A percentile compares a stretch with the other conserved stretches of the same genome.
Conservation (phyloP, 1,139 yeast species). For the Geotrichum candidum region DNA sequence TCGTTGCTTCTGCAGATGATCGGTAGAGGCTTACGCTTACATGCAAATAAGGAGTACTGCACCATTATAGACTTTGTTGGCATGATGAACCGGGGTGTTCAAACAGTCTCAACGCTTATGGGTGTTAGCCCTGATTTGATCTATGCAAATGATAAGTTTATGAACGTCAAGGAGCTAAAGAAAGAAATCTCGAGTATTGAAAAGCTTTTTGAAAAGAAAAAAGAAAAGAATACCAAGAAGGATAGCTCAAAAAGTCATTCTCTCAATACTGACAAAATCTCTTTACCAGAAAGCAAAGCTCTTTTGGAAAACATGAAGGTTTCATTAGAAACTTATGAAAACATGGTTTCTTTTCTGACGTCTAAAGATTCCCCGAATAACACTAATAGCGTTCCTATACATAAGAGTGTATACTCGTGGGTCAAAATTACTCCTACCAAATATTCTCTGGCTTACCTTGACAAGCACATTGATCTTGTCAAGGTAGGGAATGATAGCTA, state of each 20-base stretch:
- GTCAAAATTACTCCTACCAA: conserved; percentile 16
- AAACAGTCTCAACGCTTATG: conserved; percentile 55
- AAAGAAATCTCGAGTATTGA: not conserved
- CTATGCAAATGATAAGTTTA: conserved; percentile 10
- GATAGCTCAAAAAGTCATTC: not conserved
- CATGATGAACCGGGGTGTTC: conserved; percentile 49
- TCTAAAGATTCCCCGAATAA: conserved; percentile 2
- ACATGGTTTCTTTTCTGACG: not conserved
- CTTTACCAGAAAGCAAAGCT: conserved; percentile 21
- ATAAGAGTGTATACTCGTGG: conserved; percentile 7
- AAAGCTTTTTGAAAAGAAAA: not conserved
- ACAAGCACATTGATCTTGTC: conserved; percentile 21
- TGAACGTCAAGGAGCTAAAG: not conserved
- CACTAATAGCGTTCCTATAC: not conserved
- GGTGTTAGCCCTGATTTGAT: conserved; percentile 41
- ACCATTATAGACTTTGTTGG: conserved; percentile 76
- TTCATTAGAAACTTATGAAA: not conserved
- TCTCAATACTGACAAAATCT: conserved; percentile 15
- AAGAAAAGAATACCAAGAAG: not conserved
- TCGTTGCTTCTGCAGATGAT: conserved; percentile 78
- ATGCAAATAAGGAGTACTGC: conserved; percentile 57
- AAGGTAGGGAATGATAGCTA: conserved; percentile 13
- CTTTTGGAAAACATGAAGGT: conserved; percentile 18
- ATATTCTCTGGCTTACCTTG: conserved; percentile 20
- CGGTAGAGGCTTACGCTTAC: conserved; percentile 77